Evolutionary conservation across 1,284 basidiomycete genomes (phyloP).

Genomic region (Pholiota adiposa): DNA sequence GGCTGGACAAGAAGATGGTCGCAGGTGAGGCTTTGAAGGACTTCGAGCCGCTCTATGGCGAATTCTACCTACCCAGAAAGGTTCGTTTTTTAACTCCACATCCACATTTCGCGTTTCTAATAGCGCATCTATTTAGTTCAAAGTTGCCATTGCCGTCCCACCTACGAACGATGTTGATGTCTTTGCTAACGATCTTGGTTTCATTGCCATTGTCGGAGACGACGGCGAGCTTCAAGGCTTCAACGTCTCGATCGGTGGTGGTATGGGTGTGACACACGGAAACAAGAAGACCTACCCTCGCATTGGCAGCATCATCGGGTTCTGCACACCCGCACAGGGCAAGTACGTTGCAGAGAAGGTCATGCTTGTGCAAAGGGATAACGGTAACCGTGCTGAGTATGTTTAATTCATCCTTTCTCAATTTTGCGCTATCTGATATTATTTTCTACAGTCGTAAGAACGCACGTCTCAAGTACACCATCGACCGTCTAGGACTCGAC

Average conservation of each 20-base stretch:
- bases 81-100: constrained; percentile 43
- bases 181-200: constrained; percentile 95
- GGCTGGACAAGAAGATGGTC: constrained; percentile 96
- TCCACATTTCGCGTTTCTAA: constrained; percentile 12
- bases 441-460: constrained; percentile 63
- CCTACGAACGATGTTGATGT: constrained; percentile 97
- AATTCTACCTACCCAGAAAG: constrained; percentile 96
- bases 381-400: constrained; percentile 92
- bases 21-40: constrained; percentile 92
- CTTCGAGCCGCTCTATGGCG: constrained; percentile 95
- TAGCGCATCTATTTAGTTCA: constrained; percentile 70
- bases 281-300: constrained; percentile 99
- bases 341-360: constrained; percentile 89
- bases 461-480: constrained; percentile 95
- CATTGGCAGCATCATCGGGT: constrained; percentile 87
- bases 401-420: constrained; percentile 31
- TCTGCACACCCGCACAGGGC: constrained; percentile 90
- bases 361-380: constrained; percentile 94
- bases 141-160: constrained; percentile 95
- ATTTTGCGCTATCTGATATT: constrained; percentile 10
- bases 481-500: constrained; percentile 92
- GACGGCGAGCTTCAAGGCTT: constrained; percentile 82
- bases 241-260: constrained; percentile 91
- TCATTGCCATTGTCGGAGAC: constrained; percentile 87
- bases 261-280: constrained; percentile 99